Percentiles rank a stretch among this genome's conserved stretches.
These are phyloP conservation scores for Vigna reflexopilosa DNA, from an alignment of 306 rosid species.

Conservation along the genomic window DNA sequence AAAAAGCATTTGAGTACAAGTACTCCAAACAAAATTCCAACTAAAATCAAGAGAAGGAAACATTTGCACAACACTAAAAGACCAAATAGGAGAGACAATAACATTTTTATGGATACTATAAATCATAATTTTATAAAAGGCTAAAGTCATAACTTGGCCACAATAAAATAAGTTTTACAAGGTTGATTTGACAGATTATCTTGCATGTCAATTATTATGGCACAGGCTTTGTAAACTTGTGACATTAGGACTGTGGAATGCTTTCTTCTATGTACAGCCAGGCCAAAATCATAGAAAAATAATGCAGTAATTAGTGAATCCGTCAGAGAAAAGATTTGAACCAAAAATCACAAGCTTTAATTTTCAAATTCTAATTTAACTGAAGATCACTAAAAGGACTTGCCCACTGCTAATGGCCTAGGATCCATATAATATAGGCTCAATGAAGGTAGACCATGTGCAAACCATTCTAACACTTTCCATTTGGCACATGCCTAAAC, in stretches of 20 bases:
- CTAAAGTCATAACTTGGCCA: conserved; percentile 2
- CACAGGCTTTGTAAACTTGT: conserved; percentile 28
- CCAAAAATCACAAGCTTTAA: conserved; percentile 17
- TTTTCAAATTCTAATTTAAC: conserved; percentile 32
- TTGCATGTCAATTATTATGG: conserved; percentile 21
- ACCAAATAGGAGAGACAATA: neutral
- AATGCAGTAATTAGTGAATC: conserved; percentile 1
- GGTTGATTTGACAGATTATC: conserved; percentile 4
- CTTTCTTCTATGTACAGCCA: conserved; percentile 26
- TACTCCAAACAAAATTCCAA: conserved; percentile 19
- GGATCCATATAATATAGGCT: conserved; percentile 1
- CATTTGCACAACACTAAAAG: neutral
- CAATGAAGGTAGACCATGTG: conserved; percentile 13
- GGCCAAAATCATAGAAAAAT: conserved; percentile 31
- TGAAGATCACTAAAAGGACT: conserved; percentile 1
- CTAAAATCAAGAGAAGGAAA: conserved; percentile 9
- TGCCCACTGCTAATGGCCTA: conserved; percentile 6
- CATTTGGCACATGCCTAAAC: neutral
- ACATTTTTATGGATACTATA: neutral
- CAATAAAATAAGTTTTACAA: conserved; percentile 16
- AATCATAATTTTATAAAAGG: neutral
- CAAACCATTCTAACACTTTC: neutral
- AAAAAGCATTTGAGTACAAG: conserved; percentile 18
- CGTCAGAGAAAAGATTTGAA: conserved; percentile 1
- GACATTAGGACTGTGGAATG: neutral